Conservation (phyloP, 1,284 basidiomycete genomes). For the Volvariella surrecta region DNA sequence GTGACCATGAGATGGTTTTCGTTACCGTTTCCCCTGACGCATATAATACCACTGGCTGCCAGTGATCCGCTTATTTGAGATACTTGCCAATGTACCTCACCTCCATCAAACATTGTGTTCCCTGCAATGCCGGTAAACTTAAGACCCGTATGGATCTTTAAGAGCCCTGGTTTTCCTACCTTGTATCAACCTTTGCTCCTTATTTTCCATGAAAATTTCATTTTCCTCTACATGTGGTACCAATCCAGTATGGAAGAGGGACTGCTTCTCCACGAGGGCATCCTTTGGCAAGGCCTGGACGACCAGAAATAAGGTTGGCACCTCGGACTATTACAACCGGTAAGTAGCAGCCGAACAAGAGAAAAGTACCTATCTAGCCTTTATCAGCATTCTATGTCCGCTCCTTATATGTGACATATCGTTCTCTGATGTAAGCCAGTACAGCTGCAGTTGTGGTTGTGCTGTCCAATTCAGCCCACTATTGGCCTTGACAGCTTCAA, state of each 20-base stretch:
- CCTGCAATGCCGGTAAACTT: constrained; percentile 12
- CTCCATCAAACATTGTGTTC: constrained; percentile 11
- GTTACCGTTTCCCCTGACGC: constrained; percentile 28
- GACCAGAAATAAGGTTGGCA: constrained; percentile 57
- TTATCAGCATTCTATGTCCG: constrained; percentile 23
- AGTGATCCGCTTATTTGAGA: constrained; percentile 31
- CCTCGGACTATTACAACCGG: constrained; percentile 5
- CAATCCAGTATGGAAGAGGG: constrained; percentile 57
- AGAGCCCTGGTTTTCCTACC: constrained; percentile 23
- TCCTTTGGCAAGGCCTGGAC: constrained; percentile 72
- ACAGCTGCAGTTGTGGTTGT: constrained; percentile 51
- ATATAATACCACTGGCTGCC: constrained; percentile 35
- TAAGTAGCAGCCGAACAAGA: background rate
- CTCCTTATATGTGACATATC: constrained; percentile 35
- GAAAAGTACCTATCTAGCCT: constrained; percentile 4
- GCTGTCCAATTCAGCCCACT: constrained; percentile 57
- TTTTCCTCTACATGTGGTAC: constrained; percentile 38
- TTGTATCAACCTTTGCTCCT: constrained; percentile 26
- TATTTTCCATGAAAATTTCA: constrained; percentile 17
- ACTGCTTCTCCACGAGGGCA: constrained; percentile 69
- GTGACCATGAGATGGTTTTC: background rate
- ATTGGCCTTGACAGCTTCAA: constrained; percentile 45
- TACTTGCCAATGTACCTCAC: constrained; percentile 34
- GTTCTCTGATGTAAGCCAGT: constrained; percentile 46
- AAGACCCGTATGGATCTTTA: too few species aligned